phyloP scores from a whole-genome alignment of 2,329 filamentous ascomycete genomes.

The Colletotrichum cordylinicola region DNA sequence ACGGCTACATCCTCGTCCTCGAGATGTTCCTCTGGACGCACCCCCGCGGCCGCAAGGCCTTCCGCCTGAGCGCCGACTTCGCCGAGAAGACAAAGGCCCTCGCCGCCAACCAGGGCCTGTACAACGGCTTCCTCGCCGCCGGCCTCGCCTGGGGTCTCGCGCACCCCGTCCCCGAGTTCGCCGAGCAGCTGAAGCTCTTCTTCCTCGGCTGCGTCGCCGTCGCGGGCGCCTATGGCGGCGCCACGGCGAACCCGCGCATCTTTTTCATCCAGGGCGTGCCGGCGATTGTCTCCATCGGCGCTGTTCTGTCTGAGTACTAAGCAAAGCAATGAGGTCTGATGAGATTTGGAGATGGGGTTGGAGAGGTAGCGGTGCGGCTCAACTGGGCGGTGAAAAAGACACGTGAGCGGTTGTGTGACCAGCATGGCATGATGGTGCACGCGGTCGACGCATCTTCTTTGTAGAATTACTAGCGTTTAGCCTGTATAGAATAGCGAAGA shows the following conservation, averaged over 20 bases:
- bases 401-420: neutral
- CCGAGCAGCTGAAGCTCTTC: slow-evolving; percentile 50
- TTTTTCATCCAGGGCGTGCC: slow-evolving; percentile 48
- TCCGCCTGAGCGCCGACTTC: slow-evolving; percentile 49
- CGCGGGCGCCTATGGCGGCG: slow-evolving; percentile 51
- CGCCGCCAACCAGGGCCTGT: slow-evolving; percentile 57
- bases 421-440: neutral
- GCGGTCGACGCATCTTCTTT: neutral
- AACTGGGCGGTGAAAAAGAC: neutral
- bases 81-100: slow-evolving; percentile 49
- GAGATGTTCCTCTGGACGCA: slow-evolving; percentile 58
- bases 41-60: slow-evolving; percentile 49
- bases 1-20: slow-evolving; percentile 54
- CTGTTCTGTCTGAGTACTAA: slow-evolving; percentile 31
- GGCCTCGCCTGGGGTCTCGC: slow-evolving; percentile 53
- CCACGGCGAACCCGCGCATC: slow-evolving; percentile 46
- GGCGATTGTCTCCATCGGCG: slow-evolving; percentile 32
- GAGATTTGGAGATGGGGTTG: neutral
- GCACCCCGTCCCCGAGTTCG: slow-evolving; percentile 48
- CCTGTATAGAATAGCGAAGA: neutral
- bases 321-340: neutral
- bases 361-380: neutral
- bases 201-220: slow-evolving; percentile 51
- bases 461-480: neutral
- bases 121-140: slow-evolving; percentile 59